Conservation (phyloP, 2,329 filamentous ascomycete species). For the Verticillium zaregamsianum region DNA sequence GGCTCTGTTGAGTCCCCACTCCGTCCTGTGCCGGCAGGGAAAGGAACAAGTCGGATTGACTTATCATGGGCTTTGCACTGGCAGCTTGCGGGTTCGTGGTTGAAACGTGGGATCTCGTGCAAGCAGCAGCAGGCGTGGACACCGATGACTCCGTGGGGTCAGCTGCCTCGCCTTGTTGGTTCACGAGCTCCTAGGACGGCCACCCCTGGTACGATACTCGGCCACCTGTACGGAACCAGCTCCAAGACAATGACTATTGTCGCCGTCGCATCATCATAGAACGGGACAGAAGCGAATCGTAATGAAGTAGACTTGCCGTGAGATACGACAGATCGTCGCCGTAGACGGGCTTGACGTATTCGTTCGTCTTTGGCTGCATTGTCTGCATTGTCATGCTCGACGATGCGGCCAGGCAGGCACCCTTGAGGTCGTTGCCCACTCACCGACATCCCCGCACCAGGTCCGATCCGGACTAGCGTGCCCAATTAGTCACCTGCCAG, state of each 20-base stretch:
- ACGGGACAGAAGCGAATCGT: too few species aligned
- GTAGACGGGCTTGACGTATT: not conserved
- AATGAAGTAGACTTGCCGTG: not conserved
- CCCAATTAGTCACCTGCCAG: conserved; percentile 2
- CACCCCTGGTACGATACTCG: not conserved
- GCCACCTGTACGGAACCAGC: not conserved
- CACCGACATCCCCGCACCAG: conserved; percentile 2
- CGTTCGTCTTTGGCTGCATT: not conserved
- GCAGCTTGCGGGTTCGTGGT: not conserved
- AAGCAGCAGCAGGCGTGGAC: not conserved
- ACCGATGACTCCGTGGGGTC: not conserved
- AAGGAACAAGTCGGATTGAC: not conserved
- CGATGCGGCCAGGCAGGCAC: not conserved
- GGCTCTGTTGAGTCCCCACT: too few species aligned
- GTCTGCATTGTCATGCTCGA: not conserved
- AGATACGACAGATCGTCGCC: not conserved
- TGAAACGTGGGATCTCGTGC: not conserved
- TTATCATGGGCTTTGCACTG: not conserved
- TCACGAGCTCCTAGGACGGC: not conserved
- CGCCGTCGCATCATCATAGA: too few species aligned
- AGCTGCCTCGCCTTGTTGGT: conserved; percentile 1
- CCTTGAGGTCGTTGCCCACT: not conserved
- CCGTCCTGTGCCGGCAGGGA: too few species aligned
- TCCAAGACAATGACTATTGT: not conserved
- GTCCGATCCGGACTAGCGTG: not conserved